These are phyloP conservation scores for Purpureocillium takamizusanense DNA, from an alignment of 2,329 filamentous ascomycete species.

Conservation along the genomic window DNA sequence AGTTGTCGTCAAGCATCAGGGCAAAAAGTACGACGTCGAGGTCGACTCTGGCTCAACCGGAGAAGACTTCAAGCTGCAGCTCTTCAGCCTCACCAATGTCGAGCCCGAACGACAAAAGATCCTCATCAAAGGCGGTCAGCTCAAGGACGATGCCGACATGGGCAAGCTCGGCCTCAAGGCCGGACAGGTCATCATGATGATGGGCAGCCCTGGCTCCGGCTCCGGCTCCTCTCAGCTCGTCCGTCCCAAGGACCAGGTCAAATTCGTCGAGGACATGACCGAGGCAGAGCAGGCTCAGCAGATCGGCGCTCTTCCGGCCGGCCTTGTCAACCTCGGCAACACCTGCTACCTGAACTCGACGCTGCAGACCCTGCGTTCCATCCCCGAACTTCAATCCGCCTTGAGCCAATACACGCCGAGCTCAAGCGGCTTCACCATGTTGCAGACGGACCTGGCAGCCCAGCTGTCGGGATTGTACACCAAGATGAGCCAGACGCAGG, in stretches of 20 bases:
- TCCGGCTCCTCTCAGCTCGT: constrained; percentile 48
- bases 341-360: constrained; percentile 98
- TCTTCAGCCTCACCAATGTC: constrained; percentile 91
- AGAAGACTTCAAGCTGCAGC: constrained; percentile 90
- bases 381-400: constrained; percentile 83
- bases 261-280: constrained; percentile 96
- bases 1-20: constrained; percentile 93
- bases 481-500: constrained; percentile 81
- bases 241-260: constrained; percentile 71
- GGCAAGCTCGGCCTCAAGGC: constrained; percentile 77
- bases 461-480: constrained; percentile 78
- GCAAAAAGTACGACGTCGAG: constrained; percentile 91
- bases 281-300: constrained; percentile 81
- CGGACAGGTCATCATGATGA: constrained; percentile 87
- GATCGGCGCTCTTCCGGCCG: constrained; percentile 77
- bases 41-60: constrained; percentile 77
- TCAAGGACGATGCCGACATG: constrained; percentile 91
- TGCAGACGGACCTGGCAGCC: constrained; percentile 60
- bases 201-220: constrained; percentile 75
- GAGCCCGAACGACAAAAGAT: constrained; percentile 96
- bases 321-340: constrained; percentile 87
- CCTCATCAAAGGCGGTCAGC: constrained; percentile 82
- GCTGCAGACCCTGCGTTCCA: constrained; percentile 78
- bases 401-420: constrained; percentile 48
- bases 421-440: constrained; percentile 24